Percentiles rank a stretch among this genome's conserved stretches.
Evolutionary conservation across 495 filamentous ascomycete genomes (phyloP).

Genomic region (Aeminium ludgeri): DNA sequence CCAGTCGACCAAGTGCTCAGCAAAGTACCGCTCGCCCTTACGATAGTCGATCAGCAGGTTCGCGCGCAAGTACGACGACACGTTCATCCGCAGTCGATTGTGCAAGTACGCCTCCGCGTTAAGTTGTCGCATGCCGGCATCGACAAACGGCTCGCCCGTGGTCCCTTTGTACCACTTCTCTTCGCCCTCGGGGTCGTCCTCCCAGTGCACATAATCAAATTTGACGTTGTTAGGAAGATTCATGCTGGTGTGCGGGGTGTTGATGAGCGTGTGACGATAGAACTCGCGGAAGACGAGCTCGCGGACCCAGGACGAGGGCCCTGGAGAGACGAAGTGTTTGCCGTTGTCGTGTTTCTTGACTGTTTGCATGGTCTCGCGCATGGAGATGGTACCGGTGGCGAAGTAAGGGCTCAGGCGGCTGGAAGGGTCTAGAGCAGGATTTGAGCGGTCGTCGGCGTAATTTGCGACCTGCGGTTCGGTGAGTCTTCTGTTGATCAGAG

Average conservation of each 20-base stretch:
- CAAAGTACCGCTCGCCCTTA: conserved; percentile 30
- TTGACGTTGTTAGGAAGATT: conserved; percentile 32
- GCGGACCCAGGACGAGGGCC: conserved; percentile 28
- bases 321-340: conserved; percentile 23
- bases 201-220: conserved; percentile 31
- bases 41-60: conserved; percentile 31
- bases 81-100: conserved; percentile 32
- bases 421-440: conserved; percentile 26
- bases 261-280: conserved; percentile 28
- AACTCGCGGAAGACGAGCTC: conserved; percentile 32
- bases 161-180: conserved; percentile 28
- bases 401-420: conserved; percentile 29
- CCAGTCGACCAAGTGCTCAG: conserved; percentile 31
- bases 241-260: conserved; percentile 29
- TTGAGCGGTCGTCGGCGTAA: conserved; percentile 24
- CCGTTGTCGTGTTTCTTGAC: conserved; percentile 18
- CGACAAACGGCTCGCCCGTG: conserved; percentile 30
- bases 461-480: conserved; percentile 14
- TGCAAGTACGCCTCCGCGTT: conserved; percentile 32
- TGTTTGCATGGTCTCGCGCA: conserved; percentile 23
- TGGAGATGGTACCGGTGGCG: conserved; percentile 25
- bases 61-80: conserved; percentile 24
- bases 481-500: neutral
- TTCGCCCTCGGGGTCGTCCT: conserved; percentile 31
- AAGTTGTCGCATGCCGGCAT: conserved; percentile 32